phyloP scores from a whole-genome alignment of 345 rosid species.

The Euphorbia tirucalli region DNA sequence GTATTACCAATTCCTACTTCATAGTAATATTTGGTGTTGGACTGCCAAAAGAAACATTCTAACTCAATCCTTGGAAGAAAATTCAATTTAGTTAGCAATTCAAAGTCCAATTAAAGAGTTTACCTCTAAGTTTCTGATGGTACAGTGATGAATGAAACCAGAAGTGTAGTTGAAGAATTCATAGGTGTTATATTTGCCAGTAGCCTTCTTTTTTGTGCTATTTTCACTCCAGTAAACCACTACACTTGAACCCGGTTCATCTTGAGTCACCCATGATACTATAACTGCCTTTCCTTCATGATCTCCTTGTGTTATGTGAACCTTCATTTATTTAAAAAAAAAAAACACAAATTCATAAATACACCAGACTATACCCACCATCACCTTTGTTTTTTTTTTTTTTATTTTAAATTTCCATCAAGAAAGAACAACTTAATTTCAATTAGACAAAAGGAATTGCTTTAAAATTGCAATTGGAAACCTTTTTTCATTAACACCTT shows the following conservation, averaged over 20 bases:
- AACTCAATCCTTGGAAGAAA: neutral
- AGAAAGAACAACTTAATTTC: constrained; percentile 8
- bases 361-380: constrained; percentile 7
- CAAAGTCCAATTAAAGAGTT: neutral
- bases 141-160: constrained; percentile 84
- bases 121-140: constrained; percentile 65
- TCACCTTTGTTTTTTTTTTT: too few relatives aligned
- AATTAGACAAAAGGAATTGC: too few relatives aligned
- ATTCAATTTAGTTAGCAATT: neutral
- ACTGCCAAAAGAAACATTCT: constrained; percentile 24
- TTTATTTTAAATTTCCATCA: too few relatives aligned
- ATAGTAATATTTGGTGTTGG: constrained; percentile 50
- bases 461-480: too few relatives aligned
- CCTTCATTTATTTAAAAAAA: too few relatives aligned
- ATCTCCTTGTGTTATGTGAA: constrained; percentile 96
- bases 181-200: constrained; percentile 52
- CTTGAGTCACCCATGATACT: constrained; percentile 85
- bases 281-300: constrained; percentile 72
- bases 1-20: constrained; percentile 46
- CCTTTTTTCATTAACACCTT: too few relatives aligned
- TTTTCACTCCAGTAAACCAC: constrained; percentile 71
- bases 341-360: constrained; percentile 9
- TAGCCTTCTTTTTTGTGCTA: constrained; percentile 41
- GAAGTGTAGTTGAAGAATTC: constrained; percentile 63
- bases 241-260: constrained; percentile 54